phyloP scores from a whole-genome alignment of 179 eudicot species.

The Spinacia oleracea region DNA sequence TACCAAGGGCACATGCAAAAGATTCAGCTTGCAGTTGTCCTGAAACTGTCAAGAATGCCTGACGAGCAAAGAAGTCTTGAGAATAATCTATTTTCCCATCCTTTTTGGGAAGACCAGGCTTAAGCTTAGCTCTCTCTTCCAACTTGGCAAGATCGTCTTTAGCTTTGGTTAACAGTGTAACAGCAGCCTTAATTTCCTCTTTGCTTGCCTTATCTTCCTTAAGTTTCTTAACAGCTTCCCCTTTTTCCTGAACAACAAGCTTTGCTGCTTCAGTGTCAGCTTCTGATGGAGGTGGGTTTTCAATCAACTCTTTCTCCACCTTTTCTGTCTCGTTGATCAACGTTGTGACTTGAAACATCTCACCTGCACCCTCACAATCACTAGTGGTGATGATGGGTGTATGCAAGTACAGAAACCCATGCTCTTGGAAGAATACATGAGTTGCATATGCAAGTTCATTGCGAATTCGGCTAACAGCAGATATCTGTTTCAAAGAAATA shows the following conservation, averaged over 20 bases:
- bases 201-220: constrained; percentile 77
- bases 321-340: constrained; percentile 72
- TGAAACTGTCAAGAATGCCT: constrained; percentile 96
- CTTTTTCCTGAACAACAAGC: constrained; percentile 60
- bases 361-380: constrained; percentile 99
- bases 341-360: constrained; percentile 97
- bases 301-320: constrained; percentile 74
- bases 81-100: constrained; percentile 88
- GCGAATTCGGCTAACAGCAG: constrained; percentile 84
- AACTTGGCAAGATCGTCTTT: constrained; percentile 62
- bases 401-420: constrained; percentile 73
- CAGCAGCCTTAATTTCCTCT: constrained; percentile 65
- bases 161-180: constrained; percentile 58
- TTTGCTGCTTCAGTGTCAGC: constrained; percentile 68
- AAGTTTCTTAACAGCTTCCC: constrained; percentile 58
- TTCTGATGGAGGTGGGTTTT: constrained; percentile 71
- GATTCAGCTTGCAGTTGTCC: constrained; percentile 97
- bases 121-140: constrained; percentile 64
- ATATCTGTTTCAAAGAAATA: constrained; percentile 47
- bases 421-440: constrained; percentile 84
- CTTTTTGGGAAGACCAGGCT: constrained; percentile 80
- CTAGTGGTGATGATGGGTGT: constrained; percentile 95
- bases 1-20: constrained; percentile 83
- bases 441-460: constrained; percentile 90
- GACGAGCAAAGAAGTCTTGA: constrained; percentile 86